Evolutionary conservation across 768 basidiomycete species (phyloP).

Genomic region (Suillus hirtellus): DNA sequence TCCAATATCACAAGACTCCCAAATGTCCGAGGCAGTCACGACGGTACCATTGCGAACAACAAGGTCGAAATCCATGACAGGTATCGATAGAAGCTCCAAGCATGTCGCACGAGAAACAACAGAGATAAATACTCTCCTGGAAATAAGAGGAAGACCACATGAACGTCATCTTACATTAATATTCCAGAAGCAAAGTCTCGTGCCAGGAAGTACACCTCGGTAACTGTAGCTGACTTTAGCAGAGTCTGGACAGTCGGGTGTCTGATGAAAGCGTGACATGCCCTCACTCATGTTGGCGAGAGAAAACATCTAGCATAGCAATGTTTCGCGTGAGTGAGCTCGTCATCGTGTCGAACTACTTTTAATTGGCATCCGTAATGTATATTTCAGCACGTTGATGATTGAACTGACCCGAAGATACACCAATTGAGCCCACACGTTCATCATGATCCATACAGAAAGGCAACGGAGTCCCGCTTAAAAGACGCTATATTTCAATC

Average conservation of each 20-base stretch:
- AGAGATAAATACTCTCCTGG: slow-evolving; percentile 1
- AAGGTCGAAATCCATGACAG: slow-evolving; percentile 17
- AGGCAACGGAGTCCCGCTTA: background rate
- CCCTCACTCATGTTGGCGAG: background rate
- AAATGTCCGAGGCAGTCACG: slow-evolving; percentile 20
- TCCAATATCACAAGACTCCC: slow-evolving; percentile 29
- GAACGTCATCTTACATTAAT: background rate
- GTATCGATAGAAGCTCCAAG: background rate
- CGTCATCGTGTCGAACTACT: background rate
- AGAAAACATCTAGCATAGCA: background rate
- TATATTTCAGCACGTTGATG: background rate
- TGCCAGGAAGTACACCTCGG: background rate
- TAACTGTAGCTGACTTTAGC: background rate
- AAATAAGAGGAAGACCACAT: slow-evolving; percentile 9
- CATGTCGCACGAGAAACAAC: too few species aligned
- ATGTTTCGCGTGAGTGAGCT: background rate
- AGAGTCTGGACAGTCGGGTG: background rate
- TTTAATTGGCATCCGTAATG: background rate
- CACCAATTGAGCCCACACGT: background rate
- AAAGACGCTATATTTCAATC: too few species aligned
- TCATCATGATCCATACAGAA: background rate
- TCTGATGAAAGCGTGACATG: background rate
- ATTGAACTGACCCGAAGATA: background rate
- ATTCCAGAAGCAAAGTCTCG: slow-evolving; percentile 4
- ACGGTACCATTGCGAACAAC: slow-evolving; percentile 19